Percentiles rank a stretch among this genome's conserved stretches.
Conservation (phyloP, 495 filamentous ascomycete genomes). For the Haplographium delicatum region DNA sequence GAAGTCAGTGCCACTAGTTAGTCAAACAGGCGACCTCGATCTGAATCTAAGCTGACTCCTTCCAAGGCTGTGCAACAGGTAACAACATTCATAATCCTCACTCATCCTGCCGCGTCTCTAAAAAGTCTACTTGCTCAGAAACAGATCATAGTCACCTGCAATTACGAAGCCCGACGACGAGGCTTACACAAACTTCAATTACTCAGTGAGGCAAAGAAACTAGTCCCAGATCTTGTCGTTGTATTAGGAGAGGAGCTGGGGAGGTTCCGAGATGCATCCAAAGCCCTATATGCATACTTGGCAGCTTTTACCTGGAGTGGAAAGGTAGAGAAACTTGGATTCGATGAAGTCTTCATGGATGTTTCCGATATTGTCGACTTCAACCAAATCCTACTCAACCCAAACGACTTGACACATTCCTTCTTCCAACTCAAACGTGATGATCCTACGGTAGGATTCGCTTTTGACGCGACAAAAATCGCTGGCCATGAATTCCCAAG, state of each 20-base stretch:
- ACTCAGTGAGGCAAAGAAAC: slow-evolving; percentile 71
- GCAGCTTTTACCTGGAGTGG: slow-evolving; percentile 66
- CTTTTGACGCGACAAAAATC: slow-evolving; percentile 62
- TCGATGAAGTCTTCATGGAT: slow-evolving; percentile 77
- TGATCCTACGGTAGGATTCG: slow-evolving; percentile 76
- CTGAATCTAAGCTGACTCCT: slow-evolving; percentile 15
- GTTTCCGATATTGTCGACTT: slow-evolving; percentile 81
- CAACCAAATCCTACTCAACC: slow-evolving; percentile 68
- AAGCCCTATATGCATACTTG: slow-evolving; percentile 67
- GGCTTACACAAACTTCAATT: slow-evolving; percentile 82
- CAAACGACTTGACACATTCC: slow-evolving; percentile 53
- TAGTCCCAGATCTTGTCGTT: slow-evolving; percentile 80
- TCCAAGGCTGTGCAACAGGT: slow-evolving; percentile 58
- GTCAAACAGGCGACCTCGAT: background rate
- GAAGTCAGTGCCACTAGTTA: slow-evolving; percentile 59
- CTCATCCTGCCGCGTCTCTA: background rate
- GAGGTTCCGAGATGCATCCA: slow-evolving; percentile 79
- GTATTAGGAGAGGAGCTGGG: slow-evolving; percentile 84
- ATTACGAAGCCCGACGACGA: slow-evolving; percentile 75
- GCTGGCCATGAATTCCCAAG: slow-evolving; percentile 53
- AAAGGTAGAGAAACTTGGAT: slow-evolving; percentile 72
- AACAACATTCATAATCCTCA: slow-evolving; percentile 4
- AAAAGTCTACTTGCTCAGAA: slow-evolving; percentile 41
- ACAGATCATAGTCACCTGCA: slow-evolving; percentile 90
- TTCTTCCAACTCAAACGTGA: slow-evolving; percentile 74